Evolutionary conservation across 495 filamentous ascomycete genomes (phyloP).

Genomic region (Hamigera avellanea): DNA sequence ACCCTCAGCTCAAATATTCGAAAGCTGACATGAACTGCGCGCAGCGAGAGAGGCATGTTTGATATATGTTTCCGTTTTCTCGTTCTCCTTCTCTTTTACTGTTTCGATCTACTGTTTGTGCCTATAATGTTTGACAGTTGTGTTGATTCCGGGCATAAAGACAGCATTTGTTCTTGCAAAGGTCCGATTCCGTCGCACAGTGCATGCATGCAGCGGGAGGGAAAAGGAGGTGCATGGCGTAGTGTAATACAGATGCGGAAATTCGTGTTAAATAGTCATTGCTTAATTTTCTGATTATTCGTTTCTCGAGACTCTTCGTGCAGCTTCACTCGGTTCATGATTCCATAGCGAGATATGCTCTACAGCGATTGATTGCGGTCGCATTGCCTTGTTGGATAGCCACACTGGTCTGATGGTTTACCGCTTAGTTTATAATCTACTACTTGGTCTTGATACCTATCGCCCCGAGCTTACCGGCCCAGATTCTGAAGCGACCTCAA

Average conservation of each 20-base stretch:
- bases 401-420: too few relatives aligned
- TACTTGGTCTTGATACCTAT: too few relatives aligned
- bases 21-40: too few relatives aligned
- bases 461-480: too few relatives aligned
- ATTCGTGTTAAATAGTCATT: background rate
- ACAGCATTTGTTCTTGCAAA: slow-evolving; percentile 1
- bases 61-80: slow-evolving; percentile 16
- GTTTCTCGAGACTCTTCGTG: too few relatives aligned
- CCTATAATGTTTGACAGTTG: slow-evolving; percentile 3
- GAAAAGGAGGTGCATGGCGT: slow-evolving; percentile 1
- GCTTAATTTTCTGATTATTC: background rate
- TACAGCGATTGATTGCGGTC: too few relatives aligned
- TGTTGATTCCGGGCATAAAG: slow-evolving; percentile 1
- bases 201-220: background rate
- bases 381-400: too few relatives aligned
- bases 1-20: too few relatives aligned
- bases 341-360: too few relatives aligned
- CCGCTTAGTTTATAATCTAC: too few relatives aligned
- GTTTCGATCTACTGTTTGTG: slow-evolving; percentile 7
- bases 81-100: slow-evolving; percentile 8
- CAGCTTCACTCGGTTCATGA: too few relatives aligned
- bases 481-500: too few relatives aligned
- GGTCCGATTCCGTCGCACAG: background rate
- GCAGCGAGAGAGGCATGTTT: slow-evolving; percentile 9
- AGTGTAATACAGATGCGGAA: slow-evolving; percentile 1